These are phyloP conservation scores for Metrosideros polymorpha DNA, from an alignment of 441 rosid species.

Conservation along the genomic window DNA sequence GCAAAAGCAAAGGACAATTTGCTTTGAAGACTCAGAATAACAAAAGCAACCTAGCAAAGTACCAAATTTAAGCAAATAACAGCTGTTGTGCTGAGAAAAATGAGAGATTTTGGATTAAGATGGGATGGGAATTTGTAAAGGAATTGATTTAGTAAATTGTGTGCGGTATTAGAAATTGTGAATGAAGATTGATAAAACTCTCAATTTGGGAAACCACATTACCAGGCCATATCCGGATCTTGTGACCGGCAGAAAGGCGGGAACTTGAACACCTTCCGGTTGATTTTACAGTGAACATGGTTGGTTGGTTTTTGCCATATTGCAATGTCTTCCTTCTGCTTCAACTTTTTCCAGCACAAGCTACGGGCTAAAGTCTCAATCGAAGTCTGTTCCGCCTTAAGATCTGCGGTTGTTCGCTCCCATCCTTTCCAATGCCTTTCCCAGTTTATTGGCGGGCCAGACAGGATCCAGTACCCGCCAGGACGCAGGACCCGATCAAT, in stretches of 20 bases:
- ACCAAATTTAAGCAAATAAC: neutral
- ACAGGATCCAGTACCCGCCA: conserved; percentile 13
- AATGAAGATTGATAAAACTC: neutral
- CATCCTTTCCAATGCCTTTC: conserved; percentile 12
- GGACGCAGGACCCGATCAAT: conserved; percentile 11
- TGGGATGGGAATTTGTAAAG: neutral
- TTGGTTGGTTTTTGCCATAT: conserved; percentile 62
- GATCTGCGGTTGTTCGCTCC: conserved; percentile 1
- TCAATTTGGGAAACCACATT: neutral
- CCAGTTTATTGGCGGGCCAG: conserved; percentile 15
- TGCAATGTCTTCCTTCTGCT: conserved; percentile 41
- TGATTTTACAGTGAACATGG: conserved; percentile 41
- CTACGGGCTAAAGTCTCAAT: conserved; percentile 41
- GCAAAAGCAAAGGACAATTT: neutral
- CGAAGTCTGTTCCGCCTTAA: conserved; percentile 1
- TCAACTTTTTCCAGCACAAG: conserved; percentile 58
- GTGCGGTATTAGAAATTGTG: neutral
- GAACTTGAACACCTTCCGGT: conserved; percentile 32
- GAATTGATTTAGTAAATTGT: neutral
- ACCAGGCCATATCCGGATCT: conserved; percentile 62
- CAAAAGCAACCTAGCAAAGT: neutral
- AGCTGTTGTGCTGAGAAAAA: neutral
- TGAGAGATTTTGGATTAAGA: neutral
- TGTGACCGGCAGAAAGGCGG: conserved; percentile 36
- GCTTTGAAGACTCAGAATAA: neutral